A percentile compares a stretch with the other conserved stretches of the same genome.
Evolutionary conservation across 441 rosid species (phyloP).

Genomic region (Croton setiger): DNA sequence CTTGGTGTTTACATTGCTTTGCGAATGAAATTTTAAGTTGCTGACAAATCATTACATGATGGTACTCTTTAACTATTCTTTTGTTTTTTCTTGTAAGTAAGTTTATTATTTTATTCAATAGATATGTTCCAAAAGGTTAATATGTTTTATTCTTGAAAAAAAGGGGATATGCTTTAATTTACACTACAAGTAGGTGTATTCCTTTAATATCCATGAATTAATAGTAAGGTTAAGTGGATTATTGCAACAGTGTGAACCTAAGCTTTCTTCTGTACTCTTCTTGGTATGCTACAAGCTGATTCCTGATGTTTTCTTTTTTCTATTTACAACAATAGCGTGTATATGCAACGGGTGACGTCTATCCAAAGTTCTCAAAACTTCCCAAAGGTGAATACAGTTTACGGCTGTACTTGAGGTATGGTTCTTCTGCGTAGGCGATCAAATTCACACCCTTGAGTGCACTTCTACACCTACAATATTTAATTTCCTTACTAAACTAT

Average conservation of each 20-base stretch:
- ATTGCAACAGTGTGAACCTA: not conserved
- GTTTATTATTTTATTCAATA: not conserved
- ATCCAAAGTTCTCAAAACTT: constrained; percentile 79
- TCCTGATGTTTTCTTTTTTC: constrained; percentile 6
- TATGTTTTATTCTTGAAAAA: not conserved
- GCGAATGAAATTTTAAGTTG: constrained; percentile 6
- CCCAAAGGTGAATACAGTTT: constrained; percentile 91
- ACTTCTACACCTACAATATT: not conserved
- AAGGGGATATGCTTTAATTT: not conserved
- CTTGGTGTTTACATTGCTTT: constrained; percentile 7
- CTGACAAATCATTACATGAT: constrained; percentile 4
- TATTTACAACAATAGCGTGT: constrained; percentile 54
- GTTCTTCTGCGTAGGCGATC: not conserved
- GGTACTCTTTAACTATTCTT: not conserved
- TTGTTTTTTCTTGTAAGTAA: constrained; percentile 2
- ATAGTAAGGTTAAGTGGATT: constrained; percentile 6
- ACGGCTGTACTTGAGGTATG: constrained; percentile 77
- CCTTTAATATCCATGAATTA: constrained; percentile 3
- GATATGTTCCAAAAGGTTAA: not conserved
- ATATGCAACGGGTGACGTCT: constrained; percentile 81
- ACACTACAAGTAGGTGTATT: not conserved
- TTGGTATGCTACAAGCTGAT: constrained; percentile 20
- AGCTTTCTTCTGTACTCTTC: constrained; percentile 10
- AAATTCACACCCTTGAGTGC: not conserved
- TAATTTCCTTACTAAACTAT: not conserved